Conservation (phyloP, 2,329 filamentous ascomycete species). For the Trichophyton simii region DNA sequence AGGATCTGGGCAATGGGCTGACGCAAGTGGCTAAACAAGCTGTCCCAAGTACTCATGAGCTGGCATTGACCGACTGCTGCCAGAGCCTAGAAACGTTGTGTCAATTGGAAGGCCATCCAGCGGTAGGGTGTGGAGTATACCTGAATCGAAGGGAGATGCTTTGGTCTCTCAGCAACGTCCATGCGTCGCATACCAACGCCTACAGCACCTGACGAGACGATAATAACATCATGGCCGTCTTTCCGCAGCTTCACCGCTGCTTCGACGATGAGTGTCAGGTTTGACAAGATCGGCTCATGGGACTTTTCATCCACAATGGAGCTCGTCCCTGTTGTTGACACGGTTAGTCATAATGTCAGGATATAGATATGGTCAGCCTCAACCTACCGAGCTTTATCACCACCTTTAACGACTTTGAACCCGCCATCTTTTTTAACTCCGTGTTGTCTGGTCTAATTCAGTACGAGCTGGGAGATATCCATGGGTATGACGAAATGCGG, state of each 20-base stretch:
- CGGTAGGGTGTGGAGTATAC: slow-evolving; percentile 28
- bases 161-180: slow-evolving; percentile 76
- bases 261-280: slow-evolving; percentile 83
- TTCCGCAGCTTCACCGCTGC: slow-evolving; percentile 76
- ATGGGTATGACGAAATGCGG: slow-evolving; percentile 4
- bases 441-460: slow-evolving; percentile 18
- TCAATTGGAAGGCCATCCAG: background rate
- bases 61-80: slow-evolving; percentile 94
- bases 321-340: slow-evolving; percentile 59
- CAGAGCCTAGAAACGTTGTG: slow-evolving; percentile 47
- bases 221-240: slow-evolving; percentile 86
- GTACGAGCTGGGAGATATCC: background rate
- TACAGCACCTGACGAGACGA: slow-evolving; percentile 95
- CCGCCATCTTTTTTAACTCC: slow-evolving; percentile 43
- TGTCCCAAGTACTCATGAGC: slow-evolving; percentile 91
- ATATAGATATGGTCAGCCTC: background rate
- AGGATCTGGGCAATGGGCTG: slow-evolving; percentile 93
- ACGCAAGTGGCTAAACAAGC: slow-evolving; percentile 71
- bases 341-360: slow-evolving; percentile 6
- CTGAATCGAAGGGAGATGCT: slow-evolving; percentile 80
- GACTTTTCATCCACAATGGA: slow-evolving; percentile 97
- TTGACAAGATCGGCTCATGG: slow-evolving; percentile 84
- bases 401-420: slow-evolving; percentile 54
- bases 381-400: slow-evolving; percentile 73
- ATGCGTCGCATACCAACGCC: slow-evolving; percentile 84